Evolutionary conservation across 208 protist species (phyloP), one percentile per base, ranked within the genome.

Genomic region (Trypanosoma rangeli): DNA sequence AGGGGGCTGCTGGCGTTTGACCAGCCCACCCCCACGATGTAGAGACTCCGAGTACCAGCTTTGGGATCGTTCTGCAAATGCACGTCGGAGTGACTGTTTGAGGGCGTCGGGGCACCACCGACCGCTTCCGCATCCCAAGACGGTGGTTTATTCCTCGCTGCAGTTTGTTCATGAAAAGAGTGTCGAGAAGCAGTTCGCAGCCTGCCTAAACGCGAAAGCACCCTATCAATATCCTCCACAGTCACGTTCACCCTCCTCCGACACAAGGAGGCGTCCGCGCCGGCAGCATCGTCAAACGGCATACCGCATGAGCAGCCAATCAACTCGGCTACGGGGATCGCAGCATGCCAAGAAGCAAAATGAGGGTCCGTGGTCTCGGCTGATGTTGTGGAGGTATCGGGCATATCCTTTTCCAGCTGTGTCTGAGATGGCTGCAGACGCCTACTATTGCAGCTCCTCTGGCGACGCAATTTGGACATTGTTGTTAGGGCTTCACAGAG

Each of bases 11-110:
- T 68, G 9, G 60, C 76, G 37, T 85, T 68, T 9, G 80, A 81
- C 75, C 80, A 85, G 15, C 76, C 80, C 1, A 85, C 76, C 28
- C 72, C 80, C 5, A 85, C 59, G 20, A 85, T 62, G 37, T 80
- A 76, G 13, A 74, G 50, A 61, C 50, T 56, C 10, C 57, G 59
- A 42, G 52, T 1, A 24, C 22, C 31, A 5, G 13, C 31, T 16
- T 39, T 48, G 3, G 18, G 10, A 26, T 62, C 35, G 20, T 26
- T 35, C 15, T 58, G 54, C 16, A 5, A 16, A 33, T 58, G 18
- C 28, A 26, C 28, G 28, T 35, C 28, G 42, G 42, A 16, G 8
- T 9, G 42, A 46, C 42, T 46, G 13, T 20, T 5, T 10, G 12
- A 16, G 13, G 42, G 22, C 54, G 18, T 58, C 35, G 22, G 18